phyloP scores from a whole-genome alignment of 129 eudicot species.

The Artemisia argyi region DNA sequence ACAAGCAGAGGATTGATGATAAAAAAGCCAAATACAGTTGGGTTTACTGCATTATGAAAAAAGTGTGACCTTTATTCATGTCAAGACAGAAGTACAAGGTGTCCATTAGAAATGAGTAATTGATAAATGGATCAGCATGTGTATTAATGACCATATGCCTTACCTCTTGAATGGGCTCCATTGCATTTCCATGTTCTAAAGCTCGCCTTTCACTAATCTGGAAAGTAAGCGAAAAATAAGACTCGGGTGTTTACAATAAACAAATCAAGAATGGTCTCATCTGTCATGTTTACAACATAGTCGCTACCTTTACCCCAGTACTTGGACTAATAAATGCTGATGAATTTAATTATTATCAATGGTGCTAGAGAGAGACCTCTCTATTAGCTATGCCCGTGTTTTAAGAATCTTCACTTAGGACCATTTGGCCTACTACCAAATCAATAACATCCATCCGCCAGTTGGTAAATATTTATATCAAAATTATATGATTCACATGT shows the following conservation, averaged over 20 bases:
- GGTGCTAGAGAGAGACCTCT: constrained; percentile 11
- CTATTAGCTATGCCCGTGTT: not conserved
- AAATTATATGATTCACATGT: not conserved
- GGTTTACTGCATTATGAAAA: constrained; percentile 26
- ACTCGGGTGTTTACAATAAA: constrained; percentile 14
- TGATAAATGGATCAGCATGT: constrained; percentile 25
- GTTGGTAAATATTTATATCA: not conserved
- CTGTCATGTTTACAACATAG: constrained; percentile 16
- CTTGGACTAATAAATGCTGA: constrained; percentile 24
- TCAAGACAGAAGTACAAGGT: constrained; percentile 40
- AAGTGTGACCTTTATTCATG: constrained; percentile 32
- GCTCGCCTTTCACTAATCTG: constrained; percentile 35
- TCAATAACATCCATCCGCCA: constrained; percentile 8
- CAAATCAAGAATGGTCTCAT: constrained; percentile 9
- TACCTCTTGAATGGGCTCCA: constrained; percentile 36
- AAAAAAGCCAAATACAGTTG: constrained; percentile 37
- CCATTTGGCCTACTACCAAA: constrained; percentile 6
- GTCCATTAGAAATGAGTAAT: constrained; percentile 30
- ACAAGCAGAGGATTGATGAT: constrained; percentile 25
- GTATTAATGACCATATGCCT: constrained; percentile 27
- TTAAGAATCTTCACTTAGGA: constrained; percentile 1
- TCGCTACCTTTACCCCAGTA: constrained; percentile 10
- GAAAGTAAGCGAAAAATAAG: constrained; percentile 17
- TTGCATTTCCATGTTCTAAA: constrained; percentile 35
- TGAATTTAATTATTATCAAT: constrained; percentile 5